phyloP scores from a whole-genome alignment of 2,329 filamentous ascomycete species.

The Diaporthe citri region DNA sequence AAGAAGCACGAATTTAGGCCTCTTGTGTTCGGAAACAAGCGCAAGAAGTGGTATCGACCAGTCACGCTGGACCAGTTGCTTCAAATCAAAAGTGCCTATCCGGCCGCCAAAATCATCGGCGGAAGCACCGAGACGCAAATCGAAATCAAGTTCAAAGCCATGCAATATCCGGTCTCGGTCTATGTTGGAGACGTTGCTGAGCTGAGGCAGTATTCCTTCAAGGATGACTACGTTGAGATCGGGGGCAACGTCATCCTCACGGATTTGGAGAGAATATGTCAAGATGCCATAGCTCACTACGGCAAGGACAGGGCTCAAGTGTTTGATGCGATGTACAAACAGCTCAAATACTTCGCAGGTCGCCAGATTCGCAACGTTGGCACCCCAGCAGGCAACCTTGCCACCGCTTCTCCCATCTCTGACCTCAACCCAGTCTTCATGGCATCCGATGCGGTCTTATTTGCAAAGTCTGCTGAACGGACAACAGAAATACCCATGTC shows the following conservation, averaged over 20 bases:
- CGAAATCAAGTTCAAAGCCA: conserved; percentile 96
- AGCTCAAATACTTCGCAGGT: conserved; percentile 94
- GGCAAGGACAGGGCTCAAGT: conserved; percentile 79
- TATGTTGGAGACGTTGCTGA: conserved; percentile 95
- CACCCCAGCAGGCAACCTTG: conserved; percentile 93
- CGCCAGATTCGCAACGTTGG: conserved; percentile 98
- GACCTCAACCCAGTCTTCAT: conserved; percentile 96
- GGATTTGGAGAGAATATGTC: conserved; percentile 87
- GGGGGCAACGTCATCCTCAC: conserved; percentile 94
- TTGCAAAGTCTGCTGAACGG: conserved; percentile 81
- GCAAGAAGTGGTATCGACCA: conserved; percentile 93
- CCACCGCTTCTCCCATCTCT: conserved; percentile 94
- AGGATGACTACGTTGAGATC: conserved; percentile 87
- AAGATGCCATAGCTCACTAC: conserved; percentile 83
- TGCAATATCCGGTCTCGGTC: conserved; percentile 90
- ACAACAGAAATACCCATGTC: conserved; percentile 91
- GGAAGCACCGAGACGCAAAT: conserved; percentile 98
- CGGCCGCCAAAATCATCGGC: conserved; percentile 92
- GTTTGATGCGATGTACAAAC: conserved; percentile 92
- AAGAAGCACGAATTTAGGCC: conserved; percentile 86
- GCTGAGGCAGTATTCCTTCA: conserved; percentile 83
- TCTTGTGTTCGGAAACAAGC: conserved; percentile 92
- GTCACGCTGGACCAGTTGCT: conserved; percentile 88
- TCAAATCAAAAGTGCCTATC: conserved; percentile 89
- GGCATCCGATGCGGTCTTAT: conserved; percentile 83